Evolutionary conservation across 2,329 filamentous ascomycete genomes (phyloP), one percentile per base, ranked within the genome.

Genomic region (Penicillium sp.): DNA sequence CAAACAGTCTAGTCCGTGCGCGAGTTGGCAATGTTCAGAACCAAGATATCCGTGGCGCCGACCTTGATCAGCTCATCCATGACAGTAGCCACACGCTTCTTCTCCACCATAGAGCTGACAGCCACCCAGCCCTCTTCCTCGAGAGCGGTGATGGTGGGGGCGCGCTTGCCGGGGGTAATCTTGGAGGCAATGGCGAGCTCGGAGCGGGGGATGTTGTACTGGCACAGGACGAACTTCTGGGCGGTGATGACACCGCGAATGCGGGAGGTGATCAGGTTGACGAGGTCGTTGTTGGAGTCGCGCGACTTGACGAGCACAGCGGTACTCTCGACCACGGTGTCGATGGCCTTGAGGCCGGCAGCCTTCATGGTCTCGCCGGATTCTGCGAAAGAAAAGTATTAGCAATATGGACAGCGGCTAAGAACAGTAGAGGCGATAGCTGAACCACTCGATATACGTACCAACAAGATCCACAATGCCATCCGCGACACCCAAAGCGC

Each of bases 301-400:
- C 89, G 92, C 45, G 93, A 97, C 82, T 94, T 94, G 83, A 99
- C 93, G 61, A 99, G 86, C 53, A 97, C 90, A 35, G 95, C 93
- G 19, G 90, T 91, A 59, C 91, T 93, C 60, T 92, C 89, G 56
- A 97, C 86, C 28, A 99, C 93, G 2, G 95, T 99, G 71, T 95
- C 93, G 71, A 98, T 97, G 60, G 94, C 90, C 80, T 93, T 93
- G 55, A 99, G 85, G 26, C 95, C 95, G 47, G 94, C 94, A 22
- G 94, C 95, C 73, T 91, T 91, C 95, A 99, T 99, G 0, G 95
- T 99, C 80, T 98, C 94, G 60, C 95, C 95, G 22, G 95, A 98
- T 83, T 99, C 94, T 95, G 70, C 0, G 15, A 15, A 4, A 24
- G 6, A 1, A 22, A 10, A 19, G 28, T 2, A 51, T 70, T 37